Evolutionary conservation across 2,329 filamentous ascomycete species (phyloP).

Genomic region (Penicillium fuscoglaucum): DNA sequence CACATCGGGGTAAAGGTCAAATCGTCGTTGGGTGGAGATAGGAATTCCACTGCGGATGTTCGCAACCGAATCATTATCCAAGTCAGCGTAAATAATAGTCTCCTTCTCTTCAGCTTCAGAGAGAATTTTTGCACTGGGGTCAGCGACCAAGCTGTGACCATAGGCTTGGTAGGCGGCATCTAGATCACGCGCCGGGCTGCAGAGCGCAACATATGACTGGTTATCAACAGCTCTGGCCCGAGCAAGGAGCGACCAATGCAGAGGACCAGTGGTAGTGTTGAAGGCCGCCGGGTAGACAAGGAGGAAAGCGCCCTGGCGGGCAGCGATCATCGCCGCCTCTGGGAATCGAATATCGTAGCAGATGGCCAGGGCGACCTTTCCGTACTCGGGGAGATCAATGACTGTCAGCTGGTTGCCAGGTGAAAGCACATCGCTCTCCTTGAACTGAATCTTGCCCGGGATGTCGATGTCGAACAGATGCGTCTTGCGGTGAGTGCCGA

Average conservation of each 20-base stretch:
- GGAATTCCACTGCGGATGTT: constrained; percentile 81
- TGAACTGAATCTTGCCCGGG: constrained; percentile 88
- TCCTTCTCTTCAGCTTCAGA: constrained; percentile 76
- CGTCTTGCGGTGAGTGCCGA: constrained; percentile 89
- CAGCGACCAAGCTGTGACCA: constrained; percentile 85
- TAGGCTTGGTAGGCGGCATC: constrained; percentile 79
- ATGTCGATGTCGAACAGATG: constrained; percentile 99
- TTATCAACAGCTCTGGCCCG: constrained; percentile 87
- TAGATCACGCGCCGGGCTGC: constrained; percentile 83
- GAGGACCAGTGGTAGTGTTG: constrained; percentile 85
- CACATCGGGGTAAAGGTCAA: constrained; percentile 94
- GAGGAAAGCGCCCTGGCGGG: constrained; percentile 80
- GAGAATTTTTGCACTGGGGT: constrained; percentile 83
- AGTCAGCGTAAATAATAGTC: constrained; percentile 70
- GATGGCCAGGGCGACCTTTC: constrained; percentile 82
- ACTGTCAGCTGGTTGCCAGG: constrained; percentile 84
- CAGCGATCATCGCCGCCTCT: constrained; percentile 85
- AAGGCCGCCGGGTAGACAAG: constrained; percentile 96
- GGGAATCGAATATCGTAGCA: constrained; percentile 99
- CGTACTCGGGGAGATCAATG: constrained; percentile 84
- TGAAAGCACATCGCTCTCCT: constrained; percentile 83
- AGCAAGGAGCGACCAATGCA: constrained; percentile 87
- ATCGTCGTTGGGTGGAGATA: constrained; percentile 78
- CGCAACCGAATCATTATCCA: constrained; percentile 68
- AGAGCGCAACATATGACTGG: constrained; percentile 89